phyloP scores from a whole-genome alignment of 306 rosid species.

The Castanea crenata region DNA sequence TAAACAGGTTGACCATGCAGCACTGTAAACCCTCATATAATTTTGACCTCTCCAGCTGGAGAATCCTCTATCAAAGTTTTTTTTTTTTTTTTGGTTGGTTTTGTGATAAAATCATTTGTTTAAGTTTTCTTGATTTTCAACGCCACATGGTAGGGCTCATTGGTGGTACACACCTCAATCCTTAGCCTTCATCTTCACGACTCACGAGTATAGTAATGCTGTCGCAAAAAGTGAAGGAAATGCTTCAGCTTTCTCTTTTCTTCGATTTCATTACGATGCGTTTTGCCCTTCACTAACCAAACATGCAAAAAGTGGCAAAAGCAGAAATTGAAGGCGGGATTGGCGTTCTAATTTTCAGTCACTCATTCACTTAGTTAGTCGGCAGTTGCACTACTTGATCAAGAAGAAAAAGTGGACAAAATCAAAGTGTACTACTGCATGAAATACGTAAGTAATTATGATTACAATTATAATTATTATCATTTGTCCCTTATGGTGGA shows the following conservation, averaged over 20 bases:
- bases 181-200: constrained; percentile 23
- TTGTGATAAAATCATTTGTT: background rate
- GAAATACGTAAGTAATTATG: background rate
- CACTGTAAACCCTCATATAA: background rate
- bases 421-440: constrained; percentile 8
- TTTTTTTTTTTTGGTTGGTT: background rate
- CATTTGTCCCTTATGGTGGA: constrained; percentile 7
- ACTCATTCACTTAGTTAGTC: constrained; percentile 18
- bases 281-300: constrained; percentile 28
- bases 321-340: constrained; percentile 60
- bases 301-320: constrained; percentile 29
- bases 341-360: constrained; percentile 46
- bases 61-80: background rate
- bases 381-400: constrained; percentile 1
- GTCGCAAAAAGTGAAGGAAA: constrained; percentile 51
- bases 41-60: background rate
- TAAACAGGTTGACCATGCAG: background rate
- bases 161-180: constrained; percentile 20
- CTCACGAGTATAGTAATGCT: constrained; percentile 21
- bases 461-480: constrained; percentile 21
- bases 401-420: constrained; percentile 18
- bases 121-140: background rate
- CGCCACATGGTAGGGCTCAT: constrained; percentile 39
- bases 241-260: constrained; percentile 33
- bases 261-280: constrained; percentile 18